A percentile compares a stretch with the other conserved stretches of the same genome.
These are phyloP conservation scores for Colletotrichum chlorophyti DNA, from an alignment of 2,329 filamentous ascomycete species.

Conservation along the genomic window DNA sequence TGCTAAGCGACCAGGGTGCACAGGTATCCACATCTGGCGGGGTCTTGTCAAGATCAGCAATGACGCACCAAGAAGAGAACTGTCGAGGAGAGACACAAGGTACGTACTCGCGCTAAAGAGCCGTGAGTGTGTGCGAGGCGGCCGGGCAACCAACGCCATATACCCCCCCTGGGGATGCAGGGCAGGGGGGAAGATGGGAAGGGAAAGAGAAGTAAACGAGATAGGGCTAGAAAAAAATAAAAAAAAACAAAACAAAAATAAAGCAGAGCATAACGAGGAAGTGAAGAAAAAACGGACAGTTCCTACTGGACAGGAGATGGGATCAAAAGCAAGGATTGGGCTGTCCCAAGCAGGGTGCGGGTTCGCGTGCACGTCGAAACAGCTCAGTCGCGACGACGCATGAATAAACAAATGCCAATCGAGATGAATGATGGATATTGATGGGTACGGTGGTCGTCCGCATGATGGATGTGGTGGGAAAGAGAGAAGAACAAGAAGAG, in stretches of 20 bases:
- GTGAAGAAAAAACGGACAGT: constrained; percentile 17
- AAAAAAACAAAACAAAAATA: constrained; percentile 19
- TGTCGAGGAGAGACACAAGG: neutral
- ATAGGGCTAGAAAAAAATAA: neutral
- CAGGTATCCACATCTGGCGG: constrained; percentile 19
- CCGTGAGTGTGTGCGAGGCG: too few relatives aligned
- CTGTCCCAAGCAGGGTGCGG: too few relatives aligned
- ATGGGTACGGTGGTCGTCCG: too few relatives aligned
- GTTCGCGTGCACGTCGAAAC: neutral
- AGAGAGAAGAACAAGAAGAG: constrained; percentile 2
- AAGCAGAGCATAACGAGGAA: constrained; percentile 1
- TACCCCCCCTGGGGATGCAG: constrained; percentile 1
- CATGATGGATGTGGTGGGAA: too few relatives aligned
- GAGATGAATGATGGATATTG: constrained; percentile 15
- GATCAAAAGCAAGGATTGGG: constrained; percentile 5
- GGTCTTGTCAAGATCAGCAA: constrained; percentile 4
- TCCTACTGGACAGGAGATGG: neutral
- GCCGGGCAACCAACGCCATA: constrained; percentile 22
- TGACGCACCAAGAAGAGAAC: constrained; percentile 12
- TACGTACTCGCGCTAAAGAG: constrained; percentile 19
- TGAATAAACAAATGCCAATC: constrained; percentile 28
- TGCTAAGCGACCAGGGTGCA: constrained; percentile 6
- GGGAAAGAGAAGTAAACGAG: constrained; percentile 7
- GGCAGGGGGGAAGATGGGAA: neutral
- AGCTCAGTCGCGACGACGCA: constrained; percentile 15